phyloP scores from a whole-genome alignment of 1,139 yeast species.

The Candida sanyaensis region DNA sequence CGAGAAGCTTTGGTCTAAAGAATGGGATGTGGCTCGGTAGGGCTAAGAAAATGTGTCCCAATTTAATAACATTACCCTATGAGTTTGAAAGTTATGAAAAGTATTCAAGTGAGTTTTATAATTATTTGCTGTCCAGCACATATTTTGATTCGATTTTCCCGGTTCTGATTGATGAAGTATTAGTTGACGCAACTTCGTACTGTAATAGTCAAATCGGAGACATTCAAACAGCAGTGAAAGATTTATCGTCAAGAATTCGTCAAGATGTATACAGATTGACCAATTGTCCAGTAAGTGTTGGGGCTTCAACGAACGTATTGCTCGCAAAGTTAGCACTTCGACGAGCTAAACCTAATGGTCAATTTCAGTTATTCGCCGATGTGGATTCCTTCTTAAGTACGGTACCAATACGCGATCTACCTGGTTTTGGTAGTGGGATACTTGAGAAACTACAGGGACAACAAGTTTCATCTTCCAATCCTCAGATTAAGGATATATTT shows the following conservation, averaged over 20 bases:
- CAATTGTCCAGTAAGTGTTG: constrained; percentile 73
- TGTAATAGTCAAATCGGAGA: constrained; percentile 15
- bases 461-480: constrained; percentile 9
- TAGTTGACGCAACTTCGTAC: constrained; percentile 62
- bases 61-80: constrained; percentile 61
- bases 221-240: constrained; percentile 18
- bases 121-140: constrained; percentile 50
- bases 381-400: constrained; percentile 38
- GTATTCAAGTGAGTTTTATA: constrained; percentile 47
- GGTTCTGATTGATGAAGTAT: constrained; percentile 88
- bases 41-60: constrained; percentile 69
- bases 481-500: constrained; percentile 34
- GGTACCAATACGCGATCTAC: constrained; percentile 61
- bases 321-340: constrained; percentile 77
- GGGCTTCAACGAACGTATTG: constrained; percentile 69
- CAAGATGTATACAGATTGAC: constrained; percentile 47
- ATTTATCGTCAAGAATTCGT: constrained; percentile 45
- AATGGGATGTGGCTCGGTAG: constrained; percentile 89
- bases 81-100: constrained; percentile 74
- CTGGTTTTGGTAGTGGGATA: constrained; percentile 78
- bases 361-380: constrained; percentile 34
- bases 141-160: constrained; percentile 70
- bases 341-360: constrained; percentile 81
- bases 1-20: constrained; percentile 68
- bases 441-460: constrained; percentile 16